Evolutionary conservation across 257 asterid genomes (phyloP).

Genomic region (Salvia hispanica): DNA sequence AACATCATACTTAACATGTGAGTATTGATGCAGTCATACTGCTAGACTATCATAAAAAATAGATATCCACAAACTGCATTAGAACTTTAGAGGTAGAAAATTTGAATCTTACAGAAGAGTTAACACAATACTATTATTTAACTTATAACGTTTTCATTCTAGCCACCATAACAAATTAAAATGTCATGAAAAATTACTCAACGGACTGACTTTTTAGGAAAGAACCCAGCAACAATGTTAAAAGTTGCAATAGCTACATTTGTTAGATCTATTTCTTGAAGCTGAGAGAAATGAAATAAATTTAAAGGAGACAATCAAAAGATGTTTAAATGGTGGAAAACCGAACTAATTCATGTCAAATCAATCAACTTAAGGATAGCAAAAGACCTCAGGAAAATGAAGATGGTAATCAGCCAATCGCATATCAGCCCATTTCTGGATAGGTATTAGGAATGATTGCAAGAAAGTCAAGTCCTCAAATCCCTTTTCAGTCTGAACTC

Average conservation of each 20-base stretch:
- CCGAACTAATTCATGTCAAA: slow-evolving; percentile 17
- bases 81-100: not conserved
- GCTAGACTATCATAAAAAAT: no score
- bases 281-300: slow-evolving; percentile 7
- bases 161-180: not conserved
- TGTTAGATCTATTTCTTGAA: slow-evolving; percentile 29
- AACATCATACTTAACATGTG: no score
- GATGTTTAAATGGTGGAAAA: slow-evolving; percentile 10
- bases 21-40: no score
- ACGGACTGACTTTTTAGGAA: slow-evolving; percentile 7
- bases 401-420: slow-evolving; percentile 84
- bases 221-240: not conserved
- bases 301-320: slow-evolving; percentile 13
- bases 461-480: slow-evolving; percentile 74
- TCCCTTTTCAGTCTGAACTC: slow-evolving; percentile 72
- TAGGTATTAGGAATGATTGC: slow-evolving; percentile 82
- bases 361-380: slow-evolving; percentile 23
- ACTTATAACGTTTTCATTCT: slow-evolving; percentile 3
- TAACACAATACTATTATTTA: not conserved
- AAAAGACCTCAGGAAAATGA: slow-evolving; percentile 75
- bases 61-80: no score
- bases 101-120: slow-evolving; percentile 12
- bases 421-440: slow-evolving; percentile 92
- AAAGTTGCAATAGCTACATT: slow-evolving; percentile 17
- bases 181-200: not conserved